Evolutionary conservation across 495 filamentous ascomycete species (phyloP).

Genomic region (Penicilliopsis zonata): DNA sequence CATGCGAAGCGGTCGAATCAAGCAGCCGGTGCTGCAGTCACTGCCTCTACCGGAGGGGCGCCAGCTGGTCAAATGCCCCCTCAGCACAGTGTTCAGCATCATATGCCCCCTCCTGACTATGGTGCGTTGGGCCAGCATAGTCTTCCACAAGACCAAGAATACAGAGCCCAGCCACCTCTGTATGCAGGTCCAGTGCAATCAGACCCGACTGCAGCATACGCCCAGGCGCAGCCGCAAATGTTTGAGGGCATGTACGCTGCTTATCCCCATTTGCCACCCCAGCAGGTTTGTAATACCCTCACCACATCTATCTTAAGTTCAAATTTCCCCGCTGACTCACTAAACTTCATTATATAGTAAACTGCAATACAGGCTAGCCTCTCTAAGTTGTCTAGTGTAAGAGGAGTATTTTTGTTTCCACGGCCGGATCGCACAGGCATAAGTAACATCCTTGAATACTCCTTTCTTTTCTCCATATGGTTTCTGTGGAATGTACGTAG

Average conservation of each 20-base stretch:
- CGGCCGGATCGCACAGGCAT: too few relatives aligned
- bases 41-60: conserved; percentile 20
- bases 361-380: too few relatives aligned
- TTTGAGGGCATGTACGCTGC: conserved; percentile 77
- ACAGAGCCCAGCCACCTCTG: conserved; percentile 62
- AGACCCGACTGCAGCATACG: conserved; percentile 56
- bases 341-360: too few relatives aligned
- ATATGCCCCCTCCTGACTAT: conserved; percentile 63
- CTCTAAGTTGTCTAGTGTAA: too few relatives aligned
- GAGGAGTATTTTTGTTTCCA: too few relatives aligned
- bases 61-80: conserved; percentile 45
- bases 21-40: conserved; percentile 39
- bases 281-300: conserved; percentile 53
- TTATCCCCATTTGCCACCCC: conserved; percentile 67
- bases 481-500: too few relatives aligned
- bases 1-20: conserved; percentile 69
- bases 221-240: conserved; percentile 65
- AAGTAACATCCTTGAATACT: too few relatives aligned
- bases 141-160: conserved; percentile 61
- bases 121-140: conserved; percentile 45
- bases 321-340: background rate
- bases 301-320: background rate
- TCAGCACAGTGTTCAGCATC: conserved; percentile 49
- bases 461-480: too few relatives aligned
- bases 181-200: conserved; percentile 67